phyloP scores from a whole-genome alignment of 192 early-diverging fungal species.

The Mortierella hygrophila region DNA sequence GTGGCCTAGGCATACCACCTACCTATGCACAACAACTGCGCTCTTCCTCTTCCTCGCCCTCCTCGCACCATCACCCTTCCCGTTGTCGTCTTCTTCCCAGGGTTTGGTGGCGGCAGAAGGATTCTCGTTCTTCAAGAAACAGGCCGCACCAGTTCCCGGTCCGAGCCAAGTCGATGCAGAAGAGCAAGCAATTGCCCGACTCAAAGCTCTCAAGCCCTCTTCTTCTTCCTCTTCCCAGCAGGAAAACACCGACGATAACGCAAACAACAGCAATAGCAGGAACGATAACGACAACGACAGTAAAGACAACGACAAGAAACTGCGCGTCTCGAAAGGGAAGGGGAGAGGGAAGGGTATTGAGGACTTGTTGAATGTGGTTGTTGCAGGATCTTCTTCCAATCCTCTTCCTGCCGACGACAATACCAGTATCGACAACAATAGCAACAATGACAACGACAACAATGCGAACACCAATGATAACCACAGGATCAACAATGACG shows the following conservation, averaged over 20 bases:
- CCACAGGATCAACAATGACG: background rate
- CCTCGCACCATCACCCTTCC: background rate
- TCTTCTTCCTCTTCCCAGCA: background rate
- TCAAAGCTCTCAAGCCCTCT: background rate
- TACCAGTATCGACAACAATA: background rate
- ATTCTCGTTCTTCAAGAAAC: slow-evolving; percentile 9
- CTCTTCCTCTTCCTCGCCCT: slow-evolving; percentile 4
- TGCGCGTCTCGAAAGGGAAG: slow-evolving; percentile 20
- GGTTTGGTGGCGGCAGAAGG: slow-evolving; percentile 9
- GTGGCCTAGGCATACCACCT: background rate
- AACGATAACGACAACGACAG: background rate
- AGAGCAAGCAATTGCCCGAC: slow-evolving; percentile 3
- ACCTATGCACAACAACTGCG: background rate
- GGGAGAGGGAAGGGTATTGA: slow-evolving; percentile 19
- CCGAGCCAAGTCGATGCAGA: background rate
- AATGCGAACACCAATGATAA: background rate
- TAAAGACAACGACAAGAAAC: slow-evolving; percentile 7
- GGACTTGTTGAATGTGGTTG: slow-evolving; percentile 13
- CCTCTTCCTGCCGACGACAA: background rate
- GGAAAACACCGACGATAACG: background rate
- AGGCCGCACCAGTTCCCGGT: background rate
- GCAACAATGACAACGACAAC: background rate
- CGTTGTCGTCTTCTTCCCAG: background rate
- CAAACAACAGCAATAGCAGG: background rate
- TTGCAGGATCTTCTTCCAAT: background rate